Base-by-base conservation (phyloP, 1,284 basidiomycete species). In the Termitomyces sp. region DNA sequence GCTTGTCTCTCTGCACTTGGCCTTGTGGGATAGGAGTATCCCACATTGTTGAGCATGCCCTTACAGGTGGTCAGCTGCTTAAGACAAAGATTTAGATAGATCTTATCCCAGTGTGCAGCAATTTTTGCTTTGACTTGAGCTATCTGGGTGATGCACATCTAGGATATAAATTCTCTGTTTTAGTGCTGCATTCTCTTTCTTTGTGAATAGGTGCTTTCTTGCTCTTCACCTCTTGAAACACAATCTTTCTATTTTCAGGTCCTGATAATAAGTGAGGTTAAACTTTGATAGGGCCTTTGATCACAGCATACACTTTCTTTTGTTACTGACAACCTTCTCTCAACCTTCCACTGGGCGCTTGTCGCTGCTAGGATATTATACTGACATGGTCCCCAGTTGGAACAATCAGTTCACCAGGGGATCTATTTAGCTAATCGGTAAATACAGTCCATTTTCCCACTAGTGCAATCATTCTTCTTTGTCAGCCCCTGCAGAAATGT, bases 91-190 rank as follows among this genome's bases (percentile, higher is more conserved):
- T 67, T 62, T 0, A 59, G 64, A 56, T 67, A 68, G 36, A 53
- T 61, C 28, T 34, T 12, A 28, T 54, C 44, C 39, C 63, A 68
- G 19, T 68, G 61, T 13, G 47, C 17, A 10, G 63, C 67, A 2
- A 66, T 67, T 19, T n/a, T 56, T 55, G 3, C 38, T 54, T 55
- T 68, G 66, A 50, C 58, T 65, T 33, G 54, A 52, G 8, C 58
- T 54, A 52, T 66, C 52, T 1, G 34, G 41, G 33, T 68, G 59
- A 51, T 65, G 58, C 64, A 64, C 69, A 36, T 70, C 58, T 5
- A 69, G 59, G 52, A 68, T 63, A 40, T 67, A 54, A 44, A 68
- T 65, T 1, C 58, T 53, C 52, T 70, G 66, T 1, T 34, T 50
- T 3, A 65, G n/a, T 8, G 61, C 62, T 6, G 59, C 59, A 54